A percentile compares a stretch with the other conserved stretches of the same genome.
Conservation (phyloP, 345 rosid species). For the Gossypioides kirkii region DNA sequence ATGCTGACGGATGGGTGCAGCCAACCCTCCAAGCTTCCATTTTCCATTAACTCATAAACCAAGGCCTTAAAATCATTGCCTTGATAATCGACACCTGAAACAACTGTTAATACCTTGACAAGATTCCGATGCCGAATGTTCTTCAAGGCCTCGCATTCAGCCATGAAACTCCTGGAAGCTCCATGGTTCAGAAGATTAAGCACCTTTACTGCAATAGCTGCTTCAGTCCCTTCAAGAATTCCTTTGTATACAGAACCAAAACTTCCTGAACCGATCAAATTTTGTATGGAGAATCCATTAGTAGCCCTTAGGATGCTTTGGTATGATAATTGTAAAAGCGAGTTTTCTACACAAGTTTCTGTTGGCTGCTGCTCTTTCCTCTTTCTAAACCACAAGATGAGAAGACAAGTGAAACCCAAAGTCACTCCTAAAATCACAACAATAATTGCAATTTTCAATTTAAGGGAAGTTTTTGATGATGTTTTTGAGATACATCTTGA, state of each 20-base stretch:
- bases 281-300: neutral
- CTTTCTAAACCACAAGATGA: neutral
- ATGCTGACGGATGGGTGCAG: neutral
- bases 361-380: neutral
- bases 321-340: conserved; percentile 4
- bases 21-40: conserved; percentile 16
- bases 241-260: neutral
- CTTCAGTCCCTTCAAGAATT: conserved; percentile 6
- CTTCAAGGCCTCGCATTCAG: conserved; percentile 19
- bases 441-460: conserved; percentile 6
- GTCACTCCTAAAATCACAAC: neutral
- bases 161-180: conserved; percentile 24
- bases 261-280: neutral
- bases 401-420: neutral
- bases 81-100: conserved; percentile 2
- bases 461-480: neutral
- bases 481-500: conserved; percentile 14
- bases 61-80: conserved; percentile 12
- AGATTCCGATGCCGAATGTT: conserved; percentile 40
- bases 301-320: neutral
- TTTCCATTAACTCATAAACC: conserved; percentile 12
- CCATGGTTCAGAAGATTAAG: conserved; percentile 29
- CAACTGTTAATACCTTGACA: conserved; percentile 20
- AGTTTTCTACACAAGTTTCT: neutral
- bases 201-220: conserved; percentile 29